Percentiles rank a stretch among this genome's conserved stretches.
Conservation (phyloP, 305 asterid genomes). For the Coffea humblotiana region DNA sequence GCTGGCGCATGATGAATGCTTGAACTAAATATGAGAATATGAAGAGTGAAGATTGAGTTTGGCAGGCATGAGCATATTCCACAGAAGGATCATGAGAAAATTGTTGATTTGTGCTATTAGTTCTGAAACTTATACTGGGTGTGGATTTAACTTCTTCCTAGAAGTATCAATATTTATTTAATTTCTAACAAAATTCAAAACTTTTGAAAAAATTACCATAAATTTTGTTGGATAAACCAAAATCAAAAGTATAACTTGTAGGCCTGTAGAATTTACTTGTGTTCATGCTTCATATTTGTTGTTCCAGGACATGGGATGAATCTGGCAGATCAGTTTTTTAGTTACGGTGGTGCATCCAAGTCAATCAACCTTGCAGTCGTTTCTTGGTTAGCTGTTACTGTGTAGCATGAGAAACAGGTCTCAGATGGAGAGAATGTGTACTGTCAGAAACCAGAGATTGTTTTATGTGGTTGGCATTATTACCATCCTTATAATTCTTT, state of each 20-base stretch:
- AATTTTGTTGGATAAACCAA: background rate
- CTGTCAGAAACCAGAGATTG: conserved; percentile 18
- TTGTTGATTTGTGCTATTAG: too few relatives aligned
- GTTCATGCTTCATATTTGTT: background rate
- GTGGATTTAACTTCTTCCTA: too few relatives aligned
- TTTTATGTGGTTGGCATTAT: conserved; percentile 30
- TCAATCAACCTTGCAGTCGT: background rate
- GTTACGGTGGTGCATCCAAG: background rate
- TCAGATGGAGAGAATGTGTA: conserved; percentile 27
- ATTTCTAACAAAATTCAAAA: too few relatives aligned
- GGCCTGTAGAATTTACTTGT: background rate
- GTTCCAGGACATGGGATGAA: conserved; percentile 2
- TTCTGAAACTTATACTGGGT: too few relatives aligned
- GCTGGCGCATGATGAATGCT: too few relatives aligned
- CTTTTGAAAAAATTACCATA: background rate
- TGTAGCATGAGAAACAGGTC: conserved; percentile 24
- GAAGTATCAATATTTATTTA: too few relatives aligned
- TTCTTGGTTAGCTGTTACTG: background rate
- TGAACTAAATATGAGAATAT: too few relatives aligned
- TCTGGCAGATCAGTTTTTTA: background rate
- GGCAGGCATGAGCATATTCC: too few relatives aligned
- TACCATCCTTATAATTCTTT: conserved; percentile 28
- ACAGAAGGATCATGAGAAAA: too few relatives aligned
- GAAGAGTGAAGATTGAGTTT: too few relatives aligned
- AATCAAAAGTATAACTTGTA: background rate